These are phyloP conservation scores for Pyrenula massariospora DNA, from an alignment of 495 filamentous ascomycete species.

Conservation along the genomic window DNA sequence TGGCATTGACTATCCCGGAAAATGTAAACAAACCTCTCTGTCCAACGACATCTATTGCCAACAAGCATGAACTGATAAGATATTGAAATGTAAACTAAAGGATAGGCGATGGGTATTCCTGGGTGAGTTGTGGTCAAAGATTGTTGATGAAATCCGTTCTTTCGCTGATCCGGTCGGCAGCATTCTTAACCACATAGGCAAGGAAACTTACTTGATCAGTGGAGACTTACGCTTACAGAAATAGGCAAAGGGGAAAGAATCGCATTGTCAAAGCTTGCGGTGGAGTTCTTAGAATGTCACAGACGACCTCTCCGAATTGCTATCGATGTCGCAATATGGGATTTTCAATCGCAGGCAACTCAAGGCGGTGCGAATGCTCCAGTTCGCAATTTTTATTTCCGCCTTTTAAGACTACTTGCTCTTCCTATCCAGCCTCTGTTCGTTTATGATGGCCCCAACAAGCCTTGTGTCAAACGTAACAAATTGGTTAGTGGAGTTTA, in stretches of 20 bases:
- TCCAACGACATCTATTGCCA: not conserved
- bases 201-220: no score
- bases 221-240: slow-evolving; percentile 74
- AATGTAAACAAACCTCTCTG: not conserved
- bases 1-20: not conserved
- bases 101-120: slow-evolving; percentile 32
- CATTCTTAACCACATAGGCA: not conserved
- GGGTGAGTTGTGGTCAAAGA: slow-evolving; percentile 19
- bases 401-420: slow-evolving; percentile 70
- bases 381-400: slow-evolving; percentile 84
- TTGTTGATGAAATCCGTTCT: not conserved
- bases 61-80: not conserved
- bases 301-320: slow-evolving; percentile 72
- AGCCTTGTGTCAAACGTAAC: slow-evolving; percentile 84
- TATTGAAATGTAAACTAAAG: no score
- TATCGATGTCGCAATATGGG: slow-evolving; percentile 95
- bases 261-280: slow-evolving; percentile 72
- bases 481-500: slow-evolving; percentile 23
- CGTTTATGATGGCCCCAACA: slow-evolving; percentile 87
- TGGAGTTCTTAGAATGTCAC: slow-evolving; percentile 57
- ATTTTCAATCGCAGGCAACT: slow-evolving; percentile 82
- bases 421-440: slow-evolving; percentile 81
- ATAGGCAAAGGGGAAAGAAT: slow-evolving; percentile 72
- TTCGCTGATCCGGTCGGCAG: not conserved
- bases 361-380: slow-evolving; percentile 85